phyloP scores from a whole-genome alignment of 257 asterid species.

The Solanum ossicruentum region DNA sequence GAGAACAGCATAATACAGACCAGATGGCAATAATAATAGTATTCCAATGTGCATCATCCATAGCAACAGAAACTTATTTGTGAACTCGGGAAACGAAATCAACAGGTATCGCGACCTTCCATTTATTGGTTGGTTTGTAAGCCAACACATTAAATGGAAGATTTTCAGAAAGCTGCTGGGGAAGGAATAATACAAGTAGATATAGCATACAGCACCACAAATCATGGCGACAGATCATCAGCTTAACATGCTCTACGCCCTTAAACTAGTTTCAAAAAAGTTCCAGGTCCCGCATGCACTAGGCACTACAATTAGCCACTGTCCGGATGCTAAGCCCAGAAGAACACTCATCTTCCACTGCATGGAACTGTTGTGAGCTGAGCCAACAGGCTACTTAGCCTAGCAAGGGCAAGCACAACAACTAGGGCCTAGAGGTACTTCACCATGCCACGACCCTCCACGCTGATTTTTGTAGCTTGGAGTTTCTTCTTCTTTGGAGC shows the following conservation, averaged over 20 bases:
- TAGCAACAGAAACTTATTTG: not conserved
- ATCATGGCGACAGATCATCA: not conserved
- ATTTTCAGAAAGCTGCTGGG: not conserved
- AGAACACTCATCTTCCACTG: not conserved
- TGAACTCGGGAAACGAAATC: not conserved
- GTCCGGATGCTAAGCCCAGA: not conserved
- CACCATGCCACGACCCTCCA: slow-evolving; percentile 95
- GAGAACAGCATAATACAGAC: not conserved
- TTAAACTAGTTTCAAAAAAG: not conserved
- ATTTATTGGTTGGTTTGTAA: not conserved
- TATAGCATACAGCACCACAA: not conserved
- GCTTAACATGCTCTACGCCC: not conserved
- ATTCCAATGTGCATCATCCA: not conserved
- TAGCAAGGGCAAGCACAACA: not conserved
- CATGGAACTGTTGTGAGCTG: not conserved
- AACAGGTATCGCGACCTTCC: not conserved
- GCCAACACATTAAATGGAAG: not conserved
- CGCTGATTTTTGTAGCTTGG: slow-evolving; percentile 89
- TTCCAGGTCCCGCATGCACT: not conserved
- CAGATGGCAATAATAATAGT: not conserved
- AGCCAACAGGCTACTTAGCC: not conserved
- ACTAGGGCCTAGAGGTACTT: slow-evolving; percentile 44
- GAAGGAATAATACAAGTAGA: not conserved
- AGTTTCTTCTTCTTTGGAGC: slow-evolving; percentile 76
- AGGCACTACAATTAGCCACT: not conserved